Evolutionary conservation across 2,329 filamentous ascomycete genomes (phyloP), one percentile per base, ranked within the genome.

Genomic region (Alternaria triticimaculans): DNA sequence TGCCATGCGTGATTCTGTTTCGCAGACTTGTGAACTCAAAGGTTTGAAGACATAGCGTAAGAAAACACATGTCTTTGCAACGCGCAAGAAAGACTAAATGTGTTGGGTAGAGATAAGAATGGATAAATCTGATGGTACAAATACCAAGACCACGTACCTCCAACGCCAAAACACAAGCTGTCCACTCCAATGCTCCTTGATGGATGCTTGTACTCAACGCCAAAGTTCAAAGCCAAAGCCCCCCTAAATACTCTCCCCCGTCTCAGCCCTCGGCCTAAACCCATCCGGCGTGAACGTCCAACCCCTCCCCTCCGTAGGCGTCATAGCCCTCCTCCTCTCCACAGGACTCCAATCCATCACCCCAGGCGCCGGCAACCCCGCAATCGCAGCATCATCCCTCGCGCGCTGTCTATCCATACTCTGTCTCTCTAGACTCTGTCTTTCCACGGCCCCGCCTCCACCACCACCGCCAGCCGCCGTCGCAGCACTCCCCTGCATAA

Each of bases 261-360:
- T 80, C 51, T 77, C 75, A n/a, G 79, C 79, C 55, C 79, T 74
- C 15, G 76, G 73, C 56, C 76, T 69, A 55, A 67, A 71, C 2
- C 72, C 73, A 37, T 77, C 76, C 6, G 67, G 66, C 5, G 71
- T 69, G 55, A 75, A 77, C 1, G 65, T 69, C 73, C 77, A 78
- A 0, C 72, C 71, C 51, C 72, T 69, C 2, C 72, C 70, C 57
- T 79, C 78, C 1, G 79, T 81, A 12, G 79, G 79, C 56, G 79
- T 81, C 78, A 80, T 80, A 6, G 79, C 78, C 51, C 77, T 68
- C 55, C 79, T 70, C 63, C 66, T 72, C 68, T 81, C 79, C 3
- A 80, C 68, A 0, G 79, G 79, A 68, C 76, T 79, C 78, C 79
- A 81, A 1, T 80, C 79, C 70, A 79, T 72, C 67, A 79, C 72